phyloP scores from a whole-genome alignment of 1,284 basidiomycete species.

The Mycena citricolor region DNA sequence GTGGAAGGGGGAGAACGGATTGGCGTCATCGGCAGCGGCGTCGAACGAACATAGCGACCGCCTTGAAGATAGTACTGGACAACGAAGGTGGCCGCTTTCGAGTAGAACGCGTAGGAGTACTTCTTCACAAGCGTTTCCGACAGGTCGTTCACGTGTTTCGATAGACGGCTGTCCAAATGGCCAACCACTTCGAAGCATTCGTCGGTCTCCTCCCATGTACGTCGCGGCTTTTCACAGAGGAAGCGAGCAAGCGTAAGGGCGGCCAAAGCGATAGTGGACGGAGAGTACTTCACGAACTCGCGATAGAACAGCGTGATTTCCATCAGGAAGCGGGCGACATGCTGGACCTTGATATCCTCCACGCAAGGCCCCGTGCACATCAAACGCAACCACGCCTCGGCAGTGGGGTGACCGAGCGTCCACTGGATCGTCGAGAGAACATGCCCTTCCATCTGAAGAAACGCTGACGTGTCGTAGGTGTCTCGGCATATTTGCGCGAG shows the following conservation, averaged over 20 bases:
- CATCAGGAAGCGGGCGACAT: constrained; percentile 96
- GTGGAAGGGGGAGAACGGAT: constrained; percentile 57
- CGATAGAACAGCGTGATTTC: constrained; percentile 97
- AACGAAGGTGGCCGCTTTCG: constrained; percentile 88
- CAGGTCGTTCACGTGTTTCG: constrained; percentile 83
- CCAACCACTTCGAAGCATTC: constrained; percentile 79
- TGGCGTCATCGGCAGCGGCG: constrained; percentile 68
- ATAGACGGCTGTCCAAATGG: constrained; percentile 81
- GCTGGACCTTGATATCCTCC: constrained; percentile 88
- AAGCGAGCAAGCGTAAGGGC: constrained; percentile 87
- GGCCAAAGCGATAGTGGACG: constrained; percentile 87
- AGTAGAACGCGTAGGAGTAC: constrained; percentile 94
- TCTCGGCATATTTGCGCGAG: constrained; percentile 93
- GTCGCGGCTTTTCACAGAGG: constrained; percentile 77
- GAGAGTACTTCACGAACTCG: constrained; percentile 86
- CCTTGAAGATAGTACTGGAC: constrained; percentile 90
- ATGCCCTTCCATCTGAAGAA: constrained; percentile 97
- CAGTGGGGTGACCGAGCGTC: constrained; percentile 96
- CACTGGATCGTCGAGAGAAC: constrained; percentile 96
- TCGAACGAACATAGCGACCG: constrained; percentile 60
- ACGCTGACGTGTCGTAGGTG: constrained; percentile 94
- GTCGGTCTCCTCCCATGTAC: constrained; percentile 77
- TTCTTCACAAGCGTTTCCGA: constrained; percentile 96
- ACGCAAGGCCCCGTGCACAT: constrained; percentile 68
- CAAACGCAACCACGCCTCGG: constrained; percentile 93